phyloP scores from a whole-genome alignment of 2,329 filamentous ascomycete genomes.

The Grosmannia penicillata region DNA sequence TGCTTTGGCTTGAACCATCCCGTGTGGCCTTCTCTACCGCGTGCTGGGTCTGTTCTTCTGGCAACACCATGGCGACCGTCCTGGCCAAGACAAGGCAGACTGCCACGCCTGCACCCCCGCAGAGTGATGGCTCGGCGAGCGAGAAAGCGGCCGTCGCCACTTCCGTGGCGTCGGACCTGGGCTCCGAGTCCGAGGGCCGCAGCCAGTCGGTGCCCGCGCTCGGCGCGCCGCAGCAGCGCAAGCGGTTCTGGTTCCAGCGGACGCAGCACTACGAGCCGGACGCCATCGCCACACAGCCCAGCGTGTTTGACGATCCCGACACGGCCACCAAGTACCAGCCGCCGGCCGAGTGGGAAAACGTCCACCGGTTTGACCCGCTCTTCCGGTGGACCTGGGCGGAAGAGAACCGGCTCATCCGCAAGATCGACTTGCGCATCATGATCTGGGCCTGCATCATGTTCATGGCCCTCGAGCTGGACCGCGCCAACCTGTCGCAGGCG shows the following conservation, averaged over 20 bases:
- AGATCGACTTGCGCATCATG: conserved; percentile 29
- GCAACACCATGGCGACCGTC: conserved; percentile 13
- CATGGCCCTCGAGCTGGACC: conserved; percentile 33
- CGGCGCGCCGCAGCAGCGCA: conserved; percentile 15
- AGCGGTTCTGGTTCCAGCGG: conserved; percentile 20
- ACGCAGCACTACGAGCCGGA: conserved; percentile 14
- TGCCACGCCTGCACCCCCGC: too few relatives aligned
- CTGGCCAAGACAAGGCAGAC: conserved; percentile 10
- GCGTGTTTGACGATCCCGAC: conserved; percentile 23
- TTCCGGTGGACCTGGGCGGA: conserved; percentile 27
- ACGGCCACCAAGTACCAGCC: conserved; percentile 21
- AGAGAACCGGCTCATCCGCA: conserved; percentile 24
- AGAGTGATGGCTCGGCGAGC: too few relatives aligned
- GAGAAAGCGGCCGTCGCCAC: conserved; percentile 3
- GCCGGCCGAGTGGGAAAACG: conserved; percentile 20
- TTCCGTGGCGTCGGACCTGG: conserved; percentile 5
- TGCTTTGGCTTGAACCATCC: background rate
- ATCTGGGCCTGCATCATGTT: conserved; percentile 33
- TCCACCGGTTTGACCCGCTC: conserved; percentile 31
- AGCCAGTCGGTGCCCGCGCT: conserved; percentile 11
- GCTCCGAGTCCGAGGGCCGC: background rate
- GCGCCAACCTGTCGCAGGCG: conserved; percentile 30
- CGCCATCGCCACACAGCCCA: conserved; percentile 21
- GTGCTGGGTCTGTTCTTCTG: background rate
- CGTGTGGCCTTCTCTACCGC: background rate